phyloP scores from a whole-genome alignment of 1,284 basidiomycete species.

The Athelia sp. region DNA sequence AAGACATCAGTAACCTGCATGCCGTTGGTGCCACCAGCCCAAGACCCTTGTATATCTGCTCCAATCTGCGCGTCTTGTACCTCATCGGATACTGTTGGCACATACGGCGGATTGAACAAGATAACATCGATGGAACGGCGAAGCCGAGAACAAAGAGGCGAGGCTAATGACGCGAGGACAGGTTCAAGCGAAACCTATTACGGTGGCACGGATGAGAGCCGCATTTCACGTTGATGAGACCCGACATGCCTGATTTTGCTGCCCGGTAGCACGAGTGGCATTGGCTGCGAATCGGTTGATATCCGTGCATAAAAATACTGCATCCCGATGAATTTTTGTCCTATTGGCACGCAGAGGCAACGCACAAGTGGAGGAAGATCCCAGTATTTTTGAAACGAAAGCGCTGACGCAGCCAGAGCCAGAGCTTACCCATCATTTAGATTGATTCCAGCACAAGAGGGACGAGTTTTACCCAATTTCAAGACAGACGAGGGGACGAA shows the following conservation, averaged over 20 bases:
- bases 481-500: conserved; percentile 66
- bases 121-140: conserved; percentile 71
- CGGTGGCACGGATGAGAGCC: conserved; percentile 7
- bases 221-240: neutral
- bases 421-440: conserved; percentile 45
- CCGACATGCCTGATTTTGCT: conserved; percentile 53
- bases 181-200: conserved; percentile 59
- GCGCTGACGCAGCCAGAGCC: conserved; percentile 91
- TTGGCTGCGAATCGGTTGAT: conserved; percentile 76
- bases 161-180: conserved; percentile 57
- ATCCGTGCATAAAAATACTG: conserved; percentile 87
- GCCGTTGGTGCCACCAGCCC: conserved; percentile 74
- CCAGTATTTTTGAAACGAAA: conserved; percentile 72
- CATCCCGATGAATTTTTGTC: neutral
- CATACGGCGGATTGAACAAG: conserved; percentile 97
- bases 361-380: conserved; percentile 53
- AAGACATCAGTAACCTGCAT: conserved; percentile 78
- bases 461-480: conserved; percentile 76
- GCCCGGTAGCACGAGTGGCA: conserved; percentile 63
- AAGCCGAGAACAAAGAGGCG: conserved; percentile 55
- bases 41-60: conserved; percentile 54
- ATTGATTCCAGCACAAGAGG: neutral
- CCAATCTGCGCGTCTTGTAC: conserved; percentile 44
- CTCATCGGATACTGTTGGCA: conserved; percentile 75
- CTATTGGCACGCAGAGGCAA: conserved; percentile 9